These are phyloP conservation scores for Nadsonia commutata DNA, from an alignment of 1,139 yeast genomes.

Conservation along the genomic window DNA sequence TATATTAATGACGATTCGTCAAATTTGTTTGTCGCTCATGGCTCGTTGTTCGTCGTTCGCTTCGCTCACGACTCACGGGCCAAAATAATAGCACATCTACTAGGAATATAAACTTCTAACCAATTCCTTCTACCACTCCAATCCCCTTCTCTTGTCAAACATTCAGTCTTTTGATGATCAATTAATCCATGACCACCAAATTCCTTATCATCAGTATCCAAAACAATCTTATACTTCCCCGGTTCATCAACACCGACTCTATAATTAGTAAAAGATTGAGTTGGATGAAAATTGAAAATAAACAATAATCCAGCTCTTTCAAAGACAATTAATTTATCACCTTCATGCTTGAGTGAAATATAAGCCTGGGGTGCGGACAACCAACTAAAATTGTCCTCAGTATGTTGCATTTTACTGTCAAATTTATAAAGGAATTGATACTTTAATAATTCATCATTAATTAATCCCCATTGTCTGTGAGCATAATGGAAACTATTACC, in stretches of 20 bases:
- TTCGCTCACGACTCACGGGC: no score
- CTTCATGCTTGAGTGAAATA: conserved; percentile 74
- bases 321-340: conserved; percentile 75
- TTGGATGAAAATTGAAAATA: conserved; percentile 80
- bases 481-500: conserved; percentile 85
- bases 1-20: no score
- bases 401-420: conserved; percentile 70
- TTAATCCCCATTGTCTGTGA: conserved; percentile 80
- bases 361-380: conserved; percentile 69
- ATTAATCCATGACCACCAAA: conserved; percentile 79
- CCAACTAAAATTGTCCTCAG: conserved; percentile 60
- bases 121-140: conserved; percentile 78
- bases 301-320: conserved; percentile 80
- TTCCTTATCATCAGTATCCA: conserved; percentile 54
- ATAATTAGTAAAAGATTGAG: conserved; percentile 70
- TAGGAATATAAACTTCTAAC: conserved; percentile 71
- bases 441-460: conserved; percentile 64
- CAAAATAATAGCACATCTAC: conserved; percentile 64
- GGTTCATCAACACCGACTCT: conserved; percentile 73
- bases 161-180: conserved; percentile 33
- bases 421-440: conserved; percentile 65
- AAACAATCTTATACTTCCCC: conserved; percentile 60
- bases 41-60: no score
- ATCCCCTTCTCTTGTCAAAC: conserved; percentile 48
- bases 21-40: conserved; percentile 3